Evolutionary conservation across 345 rosid species (phyloP), one percentile per base, ranked within the genome.

Genomic region (Hypericum perforatum): DNA sequence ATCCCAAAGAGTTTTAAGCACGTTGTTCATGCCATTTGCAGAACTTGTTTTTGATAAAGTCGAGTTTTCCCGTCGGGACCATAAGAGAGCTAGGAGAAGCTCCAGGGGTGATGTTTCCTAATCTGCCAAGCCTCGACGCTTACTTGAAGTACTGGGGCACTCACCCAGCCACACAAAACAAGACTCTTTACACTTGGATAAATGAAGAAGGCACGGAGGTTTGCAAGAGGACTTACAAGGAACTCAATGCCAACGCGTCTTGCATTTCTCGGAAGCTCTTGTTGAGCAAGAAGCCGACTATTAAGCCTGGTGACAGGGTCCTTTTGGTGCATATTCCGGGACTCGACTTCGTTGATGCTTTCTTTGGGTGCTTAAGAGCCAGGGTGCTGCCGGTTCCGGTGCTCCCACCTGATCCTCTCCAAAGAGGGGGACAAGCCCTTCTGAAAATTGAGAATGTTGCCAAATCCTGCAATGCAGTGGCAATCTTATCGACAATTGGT

Each of bases 351-450:
- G 48, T 74, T 32, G 90, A 82, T 61, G 78, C 82, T 43, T 82
- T 79, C 76, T 82, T 82, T 40, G 90, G 83, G 39, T 82, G 85
- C 72, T 63, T 79, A 58, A 71, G 85, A 68, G 85, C 83, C 6
- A 77, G 52, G 64, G 80, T 82, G 16, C 36, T 82, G 15, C 85
- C 85, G 0, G 83, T 82, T 38, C 90, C 90, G 9, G 90, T 77
- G 39, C 83, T 75, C 58, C 90, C 85, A 16, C 90, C 90, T 5
- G 85, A 82, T 62, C 90, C 83, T 7, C 36, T 71, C 32, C 85
- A 82, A 63, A 77, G 80, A 65, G 81, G 90, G n/a, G 83, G 90
- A 10, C 85, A 82, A 62, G 83, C 85, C 37, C 83, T 82, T 48
- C 12, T 74, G 62, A 82, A 82, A 66, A 79, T 77, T 14, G 81